Percentiles rank a stretch among this genome's conserved stretches.
Conservation (phyloP, 2,329 filamentous ascomycete species). For the Alternaria postmessia region DNA sequence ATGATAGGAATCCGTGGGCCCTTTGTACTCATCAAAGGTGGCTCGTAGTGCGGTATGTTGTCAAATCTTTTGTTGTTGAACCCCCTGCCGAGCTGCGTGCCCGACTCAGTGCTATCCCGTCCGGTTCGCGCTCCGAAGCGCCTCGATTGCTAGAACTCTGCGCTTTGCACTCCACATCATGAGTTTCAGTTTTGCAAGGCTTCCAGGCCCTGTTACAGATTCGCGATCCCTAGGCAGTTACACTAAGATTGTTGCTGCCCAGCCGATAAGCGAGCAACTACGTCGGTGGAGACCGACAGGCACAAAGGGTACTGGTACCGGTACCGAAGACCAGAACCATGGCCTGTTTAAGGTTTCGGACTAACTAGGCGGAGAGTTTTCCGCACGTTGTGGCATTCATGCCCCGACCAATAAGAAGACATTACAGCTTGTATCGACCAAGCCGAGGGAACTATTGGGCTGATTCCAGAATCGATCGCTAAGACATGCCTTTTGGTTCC, state of each 20-base stretch:
- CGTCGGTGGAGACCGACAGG: neutral
- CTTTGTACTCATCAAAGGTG: neutral
- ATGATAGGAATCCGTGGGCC: neutral
- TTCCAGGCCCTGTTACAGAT: conserved; percentile 1
- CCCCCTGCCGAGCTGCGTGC: neutral
- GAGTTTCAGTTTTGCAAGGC: neutral
- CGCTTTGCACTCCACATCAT: neutral
- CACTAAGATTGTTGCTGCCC: neutral
- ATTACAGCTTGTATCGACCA: neutral
- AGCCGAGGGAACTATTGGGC: too few relatives aligned
- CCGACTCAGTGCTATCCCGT: neutral
- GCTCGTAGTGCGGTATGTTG: neutral
- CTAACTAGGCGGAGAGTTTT: neutral
- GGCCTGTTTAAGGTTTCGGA: neutral
- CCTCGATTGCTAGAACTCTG: neutral
- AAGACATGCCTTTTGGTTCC: neutral
- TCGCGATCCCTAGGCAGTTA: neutral
- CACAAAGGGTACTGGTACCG: neutral
- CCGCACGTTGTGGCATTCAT: neutral
- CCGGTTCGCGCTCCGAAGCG: neutral
- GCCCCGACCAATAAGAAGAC: neutral
- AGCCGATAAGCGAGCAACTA: neutral
- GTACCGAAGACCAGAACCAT: neutral
- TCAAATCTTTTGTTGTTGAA: conserved; percentile 2
- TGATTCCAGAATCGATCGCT: neutral